Evolutionary conservation across 805 yeast species (phyloP), one percentile per base, ranked within the genome.

Genomic region (Isabelozyma heimii): DNA sequence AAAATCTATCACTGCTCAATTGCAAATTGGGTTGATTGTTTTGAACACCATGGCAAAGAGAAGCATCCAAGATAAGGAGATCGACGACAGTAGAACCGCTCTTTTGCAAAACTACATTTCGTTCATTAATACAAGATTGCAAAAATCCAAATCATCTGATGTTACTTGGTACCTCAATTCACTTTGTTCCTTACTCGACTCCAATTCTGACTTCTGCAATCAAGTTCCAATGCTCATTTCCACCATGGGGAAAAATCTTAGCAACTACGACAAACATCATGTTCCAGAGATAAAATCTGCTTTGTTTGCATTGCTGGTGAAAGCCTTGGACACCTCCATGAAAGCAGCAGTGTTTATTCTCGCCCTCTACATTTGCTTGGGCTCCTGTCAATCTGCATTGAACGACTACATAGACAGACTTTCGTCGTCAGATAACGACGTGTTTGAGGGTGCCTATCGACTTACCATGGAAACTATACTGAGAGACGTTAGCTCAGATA

Each of bases 221-320:
- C 17, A 38, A 38, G 24, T 38, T 15, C 12, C 24, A 10, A 5
- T 12, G 2, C 14, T 38, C 5, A 30, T 30, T 8, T 9, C 35
- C 10, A 30, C 35, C n/a, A 10, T 30, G 9, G 35, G 35, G 10
- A 13, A 30, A 30, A 30, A 30, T 8, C 5, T 30, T 13, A 13
- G n/a, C n/a, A 13, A 30, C 5, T 13, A 30, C n/a, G 26, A 48
- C 6, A 16, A 45, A 8, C 42, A 48, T 5, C 10, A 30, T 30
- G 35, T 30, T 10, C 10, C 35, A 8, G 58, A 52, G 2, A 40
- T 65, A 2, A 53, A 65, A 27, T 52, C 49, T 2, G 57, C 57
- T 15, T 43, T 68, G 28, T 75, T 70, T 50, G 46, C 64, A 12
- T 45, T 74, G 1, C 52, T 59, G 10, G 15, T 60, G 1, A 58